Conservation (phyloP, 345 rosid genomes). For the Combretum micranthum region DNA sequence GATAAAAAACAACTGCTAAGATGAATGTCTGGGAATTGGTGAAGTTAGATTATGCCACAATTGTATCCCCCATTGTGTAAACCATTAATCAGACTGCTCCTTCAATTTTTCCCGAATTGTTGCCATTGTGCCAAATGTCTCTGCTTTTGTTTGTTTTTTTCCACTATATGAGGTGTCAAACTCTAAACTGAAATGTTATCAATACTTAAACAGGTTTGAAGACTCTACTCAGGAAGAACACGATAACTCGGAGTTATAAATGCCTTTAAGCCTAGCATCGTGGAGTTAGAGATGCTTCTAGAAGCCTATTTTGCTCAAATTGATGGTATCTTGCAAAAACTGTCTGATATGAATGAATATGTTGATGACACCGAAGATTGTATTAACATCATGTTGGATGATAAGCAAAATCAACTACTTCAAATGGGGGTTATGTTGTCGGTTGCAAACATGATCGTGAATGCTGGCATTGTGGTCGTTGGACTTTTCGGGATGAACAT, state of each 20-base stretch:
- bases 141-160: background rate
- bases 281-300: slow-evolving; percentile 52
- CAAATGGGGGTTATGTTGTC: slow-evolving; percentile 50
- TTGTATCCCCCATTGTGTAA: too few relatives aligned
- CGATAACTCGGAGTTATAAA: slow-evolving; percentile 8
- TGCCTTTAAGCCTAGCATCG: slow-evolving; percentile 26
- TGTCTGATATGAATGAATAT: slow-evolving; percentile 44
- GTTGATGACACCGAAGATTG: slow-evolving; percentile 51
- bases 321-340: slow-evolving; percentile 40
- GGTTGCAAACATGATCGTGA: slow-evolving; percentile 37
- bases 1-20: too few relatives aligned
- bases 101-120: too few relatives aligned
- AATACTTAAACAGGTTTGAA: slow-evolving; percentile 15
- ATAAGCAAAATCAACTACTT: slow-evolving; percentile 41
- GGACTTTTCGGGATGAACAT: slow-evolving; percentile 53
- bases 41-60: too few relatives aligned
- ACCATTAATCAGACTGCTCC: too few relatives aligned
- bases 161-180: background rate
- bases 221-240: slow-evolving; percentile 18
- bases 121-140: too few relatives aligned
- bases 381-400: slow-evolving; percentile 53
- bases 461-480: slow-evolving; percentile 37
- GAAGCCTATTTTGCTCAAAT: slow-evolving; percentile 53
- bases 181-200: background rate
- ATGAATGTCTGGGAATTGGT: too few relatives aligned